Percentiles rank a stretch among this genome's conserved stretches.
phyloP scores from a whole-genome alignment of 2,329 filamentous ascomycete genomes.

The Coccinonectria pachysandricola region DNA sequence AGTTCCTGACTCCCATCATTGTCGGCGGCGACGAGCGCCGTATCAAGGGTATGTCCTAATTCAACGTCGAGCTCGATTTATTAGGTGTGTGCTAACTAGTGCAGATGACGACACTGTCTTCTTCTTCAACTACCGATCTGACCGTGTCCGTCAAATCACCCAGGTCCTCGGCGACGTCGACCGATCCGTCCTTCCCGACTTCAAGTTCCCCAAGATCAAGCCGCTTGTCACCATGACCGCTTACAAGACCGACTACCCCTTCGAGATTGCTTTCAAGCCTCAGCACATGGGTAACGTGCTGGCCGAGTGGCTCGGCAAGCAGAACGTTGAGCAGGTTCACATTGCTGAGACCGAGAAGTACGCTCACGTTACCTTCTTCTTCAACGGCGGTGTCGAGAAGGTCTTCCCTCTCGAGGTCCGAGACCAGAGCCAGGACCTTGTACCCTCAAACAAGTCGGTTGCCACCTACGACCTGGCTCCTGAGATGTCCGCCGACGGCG shows the following conservation, averaged over 20 bases:
- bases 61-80: conserved; percentile 2
- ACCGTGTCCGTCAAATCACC: conserved; percentile 91
- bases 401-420: conserved; percentile 85
- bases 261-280: conserved; percentile 84
- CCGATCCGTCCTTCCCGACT: conserved; percentile 80
- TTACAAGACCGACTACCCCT: conserved; percentile 93
- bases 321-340: conserved; percentile 86
- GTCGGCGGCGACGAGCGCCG: conserved; percentile 77
- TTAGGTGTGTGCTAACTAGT: conserved; percentile 4
- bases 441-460: conserved; percentile 81
- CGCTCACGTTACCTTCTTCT: conserved; percentile 98
- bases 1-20: conserved; percentile 98
- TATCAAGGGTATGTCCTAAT: conserved; percentile 56
- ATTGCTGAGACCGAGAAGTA: conserved; percentile 99
- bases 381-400: conserved; percentile 98
- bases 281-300: conserved; percentile 98
- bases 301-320: conserved; percentile 88
- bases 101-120: conserved; percentile 86
- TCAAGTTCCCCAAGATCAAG: conserved; percentile 84
- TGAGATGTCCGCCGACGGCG: conserved; percentile 87
- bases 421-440: conserved; percentile 67
- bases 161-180: conserved; percentile 89
- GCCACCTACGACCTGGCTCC: conserved; percentile 91
- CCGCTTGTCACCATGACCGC: conserved; percentile 90
- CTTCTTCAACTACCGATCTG: conserved; percentile 99